These are phyloP conservation scores for Populus hybrid DNA, from an alignment of 441 rosid species.

Conservation along the genomic window DNA sequence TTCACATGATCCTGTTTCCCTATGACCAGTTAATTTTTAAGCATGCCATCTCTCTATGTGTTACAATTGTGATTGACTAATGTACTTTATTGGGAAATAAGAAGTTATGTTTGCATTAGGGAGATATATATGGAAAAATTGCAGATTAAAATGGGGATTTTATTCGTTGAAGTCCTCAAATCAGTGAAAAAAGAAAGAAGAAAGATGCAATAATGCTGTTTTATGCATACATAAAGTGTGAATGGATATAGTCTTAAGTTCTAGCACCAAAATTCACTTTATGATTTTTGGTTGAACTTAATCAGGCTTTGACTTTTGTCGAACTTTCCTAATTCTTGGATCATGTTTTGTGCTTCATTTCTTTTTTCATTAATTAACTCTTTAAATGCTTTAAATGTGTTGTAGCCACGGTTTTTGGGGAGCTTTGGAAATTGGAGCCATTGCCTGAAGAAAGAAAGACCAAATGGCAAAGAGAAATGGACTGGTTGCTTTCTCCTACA, in stretches of 20 bases:
- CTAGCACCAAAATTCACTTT: not conserved
- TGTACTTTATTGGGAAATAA: not conserved
- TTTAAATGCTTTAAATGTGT: slow-evolving; percentile 19
- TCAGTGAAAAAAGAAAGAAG: not conserved
- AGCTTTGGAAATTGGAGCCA: slow-evolving; percentile 94
- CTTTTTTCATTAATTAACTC: slow-evolving; percentile 2
- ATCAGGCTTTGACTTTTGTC: not conserved
- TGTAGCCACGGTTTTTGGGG: slow-evolving; percentile 88
- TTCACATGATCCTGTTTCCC: not conserved
- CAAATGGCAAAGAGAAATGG: slow-evolving; percentile 91
- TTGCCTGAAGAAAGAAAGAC: slow-evolving; percentile 68
- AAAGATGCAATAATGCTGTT: not conserved
- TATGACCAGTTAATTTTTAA: not conserved
- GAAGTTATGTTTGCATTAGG: not conserved
- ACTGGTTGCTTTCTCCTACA: slow-evolving; percentile 92
- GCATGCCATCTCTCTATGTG: not conserved
- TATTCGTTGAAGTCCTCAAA: not conserved
- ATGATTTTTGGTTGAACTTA: not conserved
- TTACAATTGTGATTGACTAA: not conserved
- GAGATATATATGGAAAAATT: not conserved
- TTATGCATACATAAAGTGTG: not conserved
- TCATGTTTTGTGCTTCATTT: not conserved
- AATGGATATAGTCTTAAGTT: not conserved
- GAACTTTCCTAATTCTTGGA: slow-evolving; percentile 4
- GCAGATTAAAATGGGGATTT: not conserved